Base-by-base conservation (phyloP, 1,139 yeast species). In the Taiozyma sp. region DNA sequence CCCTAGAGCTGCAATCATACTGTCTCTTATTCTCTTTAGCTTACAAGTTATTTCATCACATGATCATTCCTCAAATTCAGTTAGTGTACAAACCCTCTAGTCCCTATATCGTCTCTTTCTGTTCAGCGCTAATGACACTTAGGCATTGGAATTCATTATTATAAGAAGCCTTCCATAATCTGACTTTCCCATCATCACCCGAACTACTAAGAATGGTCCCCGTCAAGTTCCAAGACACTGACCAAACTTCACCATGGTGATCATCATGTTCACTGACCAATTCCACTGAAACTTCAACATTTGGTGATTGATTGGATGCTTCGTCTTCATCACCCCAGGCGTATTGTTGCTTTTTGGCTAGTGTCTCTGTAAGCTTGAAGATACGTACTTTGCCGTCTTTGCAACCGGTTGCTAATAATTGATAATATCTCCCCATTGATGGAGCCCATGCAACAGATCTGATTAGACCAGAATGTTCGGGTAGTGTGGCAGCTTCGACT, bases 371-470 rank as follows among this genome's bases (percentile, higher is more conserved):
- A 4, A 90, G 75, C 67, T 86, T 88, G 73, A 85, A 91, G 3
- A 93, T 85, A 49, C 98, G 77, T 21, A 93, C 91, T 62, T 75
- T 83, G 0, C 98, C 99, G 67, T 93, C 99, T 66, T 90, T 90
- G 65, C 96, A 89, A 3, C 96, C 99, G 0, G 98, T 91, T 1
- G 99, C 99, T 45, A 93, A 77, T 48, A 90, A 71, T 62, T 93
- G 96, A 66, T 83, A 88, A 53, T 85, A 83, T 57, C 97, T 75
- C 2, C 98, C 99, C 86, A 91, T 88, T 0, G 95, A 83, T 7
- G 98, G 97, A 0, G 98, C 99, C 99, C 99, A 93, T 45, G 95
- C 79, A 9, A 93, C 90, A 40, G 93, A 88, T 58, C 98, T 74
- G 44, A 93, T 89, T 47, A 93, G 75, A 2, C 96, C 96, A 53